These are phyloP conservation scores for Mycena kentingensis DNA, from an alignment of 768 basidiomycete genomes.

Conservation along the genomic window DNA sequence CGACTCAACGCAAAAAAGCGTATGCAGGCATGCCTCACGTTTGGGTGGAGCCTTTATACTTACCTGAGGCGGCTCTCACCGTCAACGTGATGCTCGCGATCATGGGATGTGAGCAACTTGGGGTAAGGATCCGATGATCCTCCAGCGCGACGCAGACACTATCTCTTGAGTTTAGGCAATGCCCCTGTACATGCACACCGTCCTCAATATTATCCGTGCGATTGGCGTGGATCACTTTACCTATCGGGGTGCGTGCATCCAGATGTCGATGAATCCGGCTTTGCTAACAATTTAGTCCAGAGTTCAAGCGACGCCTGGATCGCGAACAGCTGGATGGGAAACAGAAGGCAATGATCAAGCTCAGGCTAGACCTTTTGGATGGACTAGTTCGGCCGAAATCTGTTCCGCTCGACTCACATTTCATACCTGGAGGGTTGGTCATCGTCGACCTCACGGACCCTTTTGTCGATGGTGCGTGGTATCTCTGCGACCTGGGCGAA, in stretches of 20 bases:
- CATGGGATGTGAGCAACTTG: conserved; percentile 42
- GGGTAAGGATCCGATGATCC: neutral
- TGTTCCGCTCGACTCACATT: conserved; percentile 28
- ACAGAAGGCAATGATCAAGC: conserved; percentile 44
- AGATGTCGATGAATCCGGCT: conserved; percentile 35
- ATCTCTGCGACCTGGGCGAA: neutral
- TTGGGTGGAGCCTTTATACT: conserved; percentile 41
- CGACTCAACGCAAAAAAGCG: conserved; percentile 10
- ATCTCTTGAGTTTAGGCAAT: conserved; percentile 5
- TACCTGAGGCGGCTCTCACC: conserved; percentile 49
- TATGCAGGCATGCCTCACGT: conserved; percentile 28
- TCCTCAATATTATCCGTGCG: conserved; percentile 11
- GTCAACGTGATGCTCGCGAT: conserved; percentile 52
- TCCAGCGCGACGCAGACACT: neutral
- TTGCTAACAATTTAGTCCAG: neutral
- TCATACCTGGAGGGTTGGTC: conserved; percentile 45
- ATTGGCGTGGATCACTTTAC: conserved; percentile 1
- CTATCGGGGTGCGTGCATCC: conserved; percentile 6
- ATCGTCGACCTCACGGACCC: conserved; percentile 56
- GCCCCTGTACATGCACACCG: conserved; percentile 23
- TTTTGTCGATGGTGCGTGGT: conserved; percentile 47
- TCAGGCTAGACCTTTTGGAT: conserved; percentile 48
- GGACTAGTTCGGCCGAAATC: conserved; percentile 39
- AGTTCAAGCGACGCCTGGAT: conserved; percentile 41
- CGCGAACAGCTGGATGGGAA: conserved; percentile 40